Base-by-base conservation (phyloP, 768 basidiomycete species). In the Kwoniella mangroviensis region DNA sequence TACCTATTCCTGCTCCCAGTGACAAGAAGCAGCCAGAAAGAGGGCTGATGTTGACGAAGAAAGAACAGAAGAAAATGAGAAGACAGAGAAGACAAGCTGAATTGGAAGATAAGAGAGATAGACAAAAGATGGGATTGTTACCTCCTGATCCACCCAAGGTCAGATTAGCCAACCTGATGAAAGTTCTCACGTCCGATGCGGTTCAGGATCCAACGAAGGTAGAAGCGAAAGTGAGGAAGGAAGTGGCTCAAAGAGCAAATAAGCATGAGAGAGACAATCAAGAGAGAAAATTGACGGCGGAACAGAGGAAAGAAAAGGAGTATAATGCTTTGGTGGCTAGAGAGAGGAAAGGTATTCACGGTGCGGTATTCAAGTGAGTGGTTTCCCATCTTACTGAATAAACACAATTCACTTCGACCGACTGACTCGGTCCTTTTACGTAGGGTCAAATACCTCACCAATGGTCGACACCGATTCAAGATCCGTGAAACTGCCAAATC, bases 51-150 rank as follows among this genome's bases (percentile, higher is more conserved):
- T 83, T 99, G 70, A 99, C 96, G 3, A 92, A 90, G 84, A 98
- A 92, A 90, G 94, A 97, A 77, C 91, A 91, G 86, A 98, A 98
- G 90, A 98, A 98, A 87, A 90, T 97, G 90, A 84, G 97, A 76
- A 92, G 93, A 83, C 89, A 94, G 79, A 86, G 91, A 63, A 87
- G 96, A 56, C 90, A 92, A 77, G 91, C 90, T 12, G 94, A 94
- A 76, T 82, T 96, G 69, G 91, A 97, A 84, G 97, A 99, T 82
- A 94, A 94, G 84, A 88, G 94, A 68, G 97, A 98, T 81, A 87
- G 95, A 51, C 91, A 95, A 76, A 89, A 92, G 71, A 98, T 98
- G 95, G 97, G 97, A 65, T 87, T 99, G 43, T 86, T 93, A 60
- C 95, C 97, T 10, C 94, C 96, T 45, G 95, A 98, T 82, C 86